A percentile compares a stretch with the other conserved stretches of the same genome.
These are phyloP conservation scores for Euphorbia celastroides DNA, from an alignment of 441 rosid genomes.

Conservation along the genomic window DNA sequence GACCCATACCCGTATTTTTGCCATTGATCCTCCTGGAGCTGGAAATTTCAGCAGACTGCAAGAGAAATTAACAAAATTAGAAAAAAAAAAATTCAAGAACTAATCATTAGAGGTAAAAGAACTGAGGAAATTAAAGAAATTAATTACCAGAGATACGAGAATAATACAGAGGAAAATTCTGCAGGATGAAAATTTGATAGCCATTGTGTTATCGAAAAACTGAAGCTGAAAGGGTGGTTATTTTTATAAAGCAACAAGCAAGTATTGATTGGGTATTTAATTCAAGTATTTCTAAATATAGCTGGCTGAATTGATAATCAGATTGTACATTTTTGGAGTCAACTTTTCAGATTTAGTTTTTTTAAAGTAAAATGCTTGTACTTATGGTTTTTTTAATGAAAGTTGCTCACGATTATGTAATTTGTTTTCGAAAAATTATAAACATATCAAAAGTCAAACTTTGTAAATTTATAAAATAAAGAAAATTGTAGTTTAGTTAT, in stretches of 20 bases:
- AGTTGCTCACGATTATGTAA: too few relatives aligned
- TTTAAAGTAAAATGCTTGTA: neutral
- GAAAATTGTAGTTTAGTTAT: neutral
- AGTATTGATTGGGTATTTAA: neutral
- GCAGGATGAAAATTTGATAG: conserved; percentile 16
- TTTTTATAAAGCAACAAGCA: neutral
- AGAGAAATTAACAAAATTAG: neutral
- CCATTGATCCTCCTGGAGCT: conserved; percentile 11
- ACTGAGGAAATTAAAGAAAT: neutral
- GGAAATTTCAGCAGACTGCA: conserved; percentile 15
- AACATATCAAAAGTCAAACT: neutral
- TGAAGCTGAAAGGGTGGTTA: neutral
- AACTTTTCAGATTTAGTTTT: conserved; percentile 1
- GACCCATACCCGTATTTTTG: neutral
- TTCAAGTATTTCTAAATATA: neutral
- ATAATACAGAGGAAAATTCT: conserved; percentile 14
- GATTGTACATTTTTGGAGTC: conserved; percentile 1
- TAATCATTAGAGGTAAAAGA: neutral
- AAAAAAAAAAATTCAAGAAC: neutral
- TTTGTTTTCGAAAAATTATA: too few relatives aligned
- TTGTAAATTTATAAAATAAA: too few relatives aligned
- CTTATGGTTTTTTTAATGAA: neutral
- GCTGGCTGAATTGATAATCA: neutral
- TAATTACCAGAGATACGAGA: conserved; percentile 25
- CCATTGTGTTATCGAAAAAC: conserved; percentile 15